Conservation (phyloP, 257 asterid genomes). For the Nyctanthes arbortristis region DNA sequence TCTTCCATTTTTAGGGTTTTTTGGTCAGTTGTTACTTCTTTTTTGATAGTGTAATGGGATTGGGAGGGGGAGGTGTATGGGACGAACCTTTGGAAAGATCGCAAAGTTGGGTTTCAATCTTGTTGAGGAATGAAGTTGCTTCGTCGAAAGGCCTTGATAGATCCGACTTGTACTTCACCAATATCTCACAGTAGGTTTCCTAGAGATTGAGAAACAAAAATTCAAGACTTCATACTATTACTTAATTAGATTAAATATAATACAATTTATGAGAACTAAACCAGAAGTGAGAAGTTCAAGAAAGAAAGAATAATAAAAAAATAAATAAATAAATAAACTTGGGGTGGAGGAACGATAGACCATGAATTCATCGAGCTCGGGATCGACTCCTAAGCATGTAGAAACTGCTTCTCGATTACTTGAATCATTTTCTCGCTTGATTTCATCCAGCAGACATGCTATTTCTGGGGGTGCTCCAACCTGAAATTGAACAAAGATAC, state of each 20-base stretch:
- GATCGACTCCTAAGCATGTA: constrained; percentile 44
- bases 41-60: neutral
- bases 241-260: neutral
- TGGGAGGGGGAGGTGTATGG: neutral
- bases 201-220: neutral
- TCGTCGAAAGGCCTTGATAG: constrained; percentile 27
- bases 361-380: constrained; percentile 59
- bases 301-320: too few relatives aligned
- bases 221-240: neutral
- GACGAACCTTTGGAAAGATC: constrained; percentile 25
- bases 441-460: constrained; percentile 40
- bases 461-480: constrained; percentile 58
- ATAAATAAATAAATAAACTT: too few relatives aligned
- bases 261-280: neutral
- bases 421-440: constrained; percentile 35
- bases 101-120: constrained; percentile 29
- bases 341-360: constrained; percentile 17
- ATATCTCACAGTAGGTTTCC: constrained; percentile 31
- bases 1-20: neutral
- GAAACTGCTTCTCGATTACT: constrained; percentile 19
- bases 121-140: constrained; percentile 30
- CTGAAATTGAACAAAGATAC: constrained; percentile 17
- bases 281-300: neutral
- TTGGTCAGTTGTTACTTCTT: neutral
- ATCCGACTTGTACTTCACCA: constrained; percentile 31